Evolutionary conservation across 305 asterid genomes (phyloP), one percentile per base, ranked within the genome.

Genomic region (Rubia tinctorum): DNA sequence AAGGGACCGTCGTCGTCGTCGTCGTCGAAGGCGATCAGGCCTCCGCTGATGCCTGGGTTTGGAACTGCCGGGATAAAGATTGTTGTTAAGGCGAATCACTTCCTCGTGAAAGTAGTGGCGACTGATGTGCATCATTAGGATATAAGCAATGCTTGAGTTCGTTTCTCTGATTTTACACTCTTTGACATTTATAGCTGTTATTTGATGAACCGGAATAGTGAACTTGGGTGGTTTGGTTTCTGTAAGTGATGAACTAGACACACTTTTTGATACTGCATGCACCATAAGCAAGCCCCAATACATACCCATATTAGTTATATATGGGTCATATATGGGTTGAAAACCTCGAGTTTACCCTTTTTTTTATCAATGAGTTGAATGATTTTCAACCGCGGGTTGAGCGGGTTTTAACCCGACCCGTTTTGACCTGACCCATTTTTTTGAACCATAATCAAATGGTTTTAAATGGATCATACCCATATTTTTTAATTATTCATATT

Each of bases 41-140:
- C 30, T 67, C 92, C 96, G 23, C 27, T 12, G 15, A 79, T 97
- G 75, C 98, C 98, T 0, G 90, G 84, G 0, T 72, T 3, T 5
- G 98, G 98, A 0, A 72, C 37, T 0, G 0, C 5, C 0, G 98
- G 98, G 2, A 30, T n/a, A 18, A 87, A 68, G 42, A 64, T 83
- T 8, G 1, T 71, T 0, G 82, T 92, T 0, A 88, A 59, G 66
- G 98, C 96, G 0, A 92, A 92, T 17, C 97, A 92, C 34, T 92
- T 92, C 43, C 73, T 86, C 2, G 94, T 89, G 10, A 39, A 79
- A 0, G 86, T 86, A 3, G 79, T 86, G 2, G 84, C 84, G 7
- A 66, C 82, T 25, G 96, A 92, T 69, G 78, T 86, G 12, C 69
- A 78, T 27, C 98, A 93, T 45, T 89, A 93, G 8, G 97, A 93